Percentiles rank a stretch among this genome's conserved stretches.
Evolutionary conservation across 306 rosid genomes (phyloP).

Genomic region (Cercis canadensis): DNA sequence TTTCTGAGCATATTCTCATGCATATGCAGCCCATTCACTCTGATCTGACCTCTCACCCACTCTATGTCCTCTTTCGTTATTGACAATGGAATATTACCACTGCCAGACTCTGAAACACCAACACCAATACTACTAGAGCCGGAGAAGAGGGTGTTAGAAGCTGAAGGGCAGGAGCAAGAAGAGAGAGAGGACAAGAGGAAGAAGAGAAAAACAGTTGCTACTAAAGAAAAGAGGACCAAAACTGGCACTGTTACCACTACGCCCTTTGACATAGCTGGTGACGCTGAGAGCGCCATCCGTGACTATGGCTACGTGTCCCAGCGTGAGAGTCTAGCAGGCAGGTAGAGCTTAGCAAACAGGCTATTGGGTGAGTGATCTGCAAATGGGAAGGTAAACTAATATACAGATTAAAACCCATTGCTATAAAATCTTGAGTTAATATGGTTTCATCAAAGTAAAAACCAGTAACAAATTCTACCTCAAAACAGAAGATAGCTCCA

Average conservation of each 20-base stretch:
- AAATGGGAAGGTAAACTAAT: too few relatives aligned
- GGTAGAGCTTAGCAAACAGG: too few relatives aligned
- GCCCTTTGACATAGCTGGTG: constrained; percentile 60
- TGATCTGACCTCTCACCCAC: constrained; percentile 77
- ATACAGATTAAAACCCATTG: too few relatives aligned
- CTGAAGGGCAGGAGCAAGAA: constrained; percentile 61
- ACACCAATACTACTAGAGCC: background rate
- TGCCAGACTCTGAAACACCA: too few relatives aligned
- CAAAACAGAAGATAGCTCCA: too few relatives aligned
- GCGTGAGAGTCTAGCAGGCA: too few relatives aligned
- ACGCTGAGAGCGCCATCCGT: constrained; percentile 51
- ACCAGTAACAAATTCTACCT: too few relatives aligned
- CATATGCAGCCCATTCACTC: constrained; percentile 69
- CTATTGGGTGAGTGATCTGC: too few relatives aligned
- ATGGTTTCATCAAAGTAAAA: too few relatives aligned
- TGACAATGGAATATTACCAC: background rate
- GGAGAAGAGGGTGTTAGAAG: constrained; percentile 18
- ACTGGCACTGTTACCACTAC: constrained; percentile 60
- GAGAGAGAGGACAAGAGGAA: constrained; percentile 63
- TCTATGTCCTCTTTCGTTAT: constrained; percentile 69
- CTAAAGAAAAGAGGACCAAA: constrained; percentile 54
- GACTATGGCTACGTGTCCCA: background rate
- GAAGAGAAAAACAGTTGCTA: constrained; percentile 58
- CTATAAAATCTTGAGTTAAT: too few relatives aligned
- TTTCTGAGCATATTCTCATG: constrained; percentile 77